phyloP scores from a whole-genome alignment of 1,139 yeast genomes.

The Diutina mesorugosa region DNA sequence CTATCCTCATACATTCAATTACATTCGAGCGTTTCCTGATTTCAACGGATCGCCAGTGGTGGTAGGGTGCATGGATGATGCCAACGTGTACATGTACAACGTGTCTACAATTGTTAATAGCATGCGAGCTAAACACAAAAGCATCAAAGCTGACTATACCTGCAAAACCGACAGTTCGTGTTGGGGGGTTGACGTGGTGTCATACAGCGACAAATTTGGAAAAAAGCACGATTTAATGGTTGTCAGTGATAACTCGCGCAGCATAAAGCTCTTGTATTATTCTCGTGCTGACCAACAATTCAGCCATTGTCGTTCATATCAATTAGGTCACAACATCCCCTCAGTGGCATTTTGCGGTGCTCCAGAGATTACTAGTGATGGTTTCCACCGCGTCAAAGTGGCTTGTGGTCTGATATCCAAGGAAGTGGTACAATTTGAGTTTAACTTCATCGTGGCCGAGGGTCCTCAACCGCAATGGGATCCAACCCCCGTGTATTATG shows the following conservation, averaged over 20 bases:
- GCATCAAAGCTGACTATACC: conserved; percentile 16
- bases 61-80: conserved; percentile 44
- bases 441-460: conserved; percentile 11
- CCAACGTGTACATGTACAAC: conserved; percentile 34
- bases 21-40: conserved; percentile 14
- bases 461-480: conserved; percentile 3
- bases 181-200: conserved; percentile 49
- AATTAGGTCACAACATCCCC: conserved; percentile 47
- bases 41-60: conserved; percentile 24
- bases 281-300: conserved; percentile 15
- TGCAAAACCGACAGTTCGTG: conserved; percentile 34
- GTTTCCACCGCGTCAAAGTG: conserved; percentile 13
- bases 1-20: conserved; percentile 48
- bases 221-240: conserved; percentile 26
- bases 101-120: conserved; percentile 11
- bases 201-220: conserved; percentile 12
- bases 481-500: conserved; percentile 9
- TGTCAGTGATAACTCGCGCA: conserved; percentile 46
- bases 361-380: conserved; percentile 7
- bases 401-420: conserved; percentile 37
- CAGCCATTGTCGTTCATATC: conserved; percentile 25
- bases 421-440: conserved; percentile 29
- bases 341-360: conserved; percentile 30
- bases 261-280: conserved; percentile 28
- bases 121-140: background rate